Evolutionary conservation across 768 basidiomycete genomes (phyloP), one percentile per base, ranked within the genome.

Genomic region (Suillus ampliporus): DNA sequence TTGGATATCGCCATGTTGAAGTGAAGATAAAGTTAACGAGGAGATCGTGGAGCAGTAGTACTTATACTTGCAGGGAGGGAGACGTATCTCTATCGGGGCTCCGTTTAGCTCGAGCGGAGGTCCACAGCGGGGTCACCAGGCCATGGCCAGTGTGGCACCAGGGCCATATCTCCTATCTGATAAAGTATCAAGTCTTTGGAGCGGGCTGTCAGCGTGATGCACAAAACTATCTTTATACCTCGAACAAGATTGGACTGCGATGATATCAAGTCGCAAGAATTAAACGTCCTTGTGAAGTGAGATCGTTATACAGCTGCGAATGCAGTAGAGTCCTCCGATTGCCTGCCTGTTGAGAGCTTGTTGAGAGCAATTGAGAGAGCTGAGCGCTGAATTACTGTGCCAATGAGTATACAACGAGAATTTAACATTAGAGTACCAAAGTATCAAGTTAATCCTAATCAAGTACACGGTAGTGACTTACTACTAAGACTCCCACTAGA

Each of bases 1-100:
- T 65, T 64, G 23, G 64, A 68, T 21, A 63, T 58, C 11, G 75
- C 62, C 74, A 75, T 75, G 21, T 2, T 31, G 7, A 40, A 21
- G 26, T 19, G 48, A 28, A 28, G n/a, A 15, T 3, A 15, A 15
- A 19, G 52, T 34, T 19, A n/a, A 31, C 15, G 35, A 58, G 26
- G 11, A 38, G 23, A 28, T 19, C 21, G 26, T 31, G 13, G 31
- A 51, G 28, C 5, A 52, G 50, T n/a, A 23, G 50, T 34, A 52
- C 50, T 54, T 54, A 54, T 54, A 54, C 35, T 21, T 54, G 35
- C 35, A 23, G 35, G 8, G 3, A 37, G 34, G 15, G 5, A 23
- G 21, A 37, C 23, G 9, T 15, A 15, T 23, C 11, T 46, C 14
- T 35, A n/a, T n/a, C n/a, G 31, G 31, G 31, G 6, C 31, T 31